phyloP scores from a whole-genome alignment of 1,284 basidiomycete genomes.

The Cutaneotrichosporon spelunceum region DNA sequence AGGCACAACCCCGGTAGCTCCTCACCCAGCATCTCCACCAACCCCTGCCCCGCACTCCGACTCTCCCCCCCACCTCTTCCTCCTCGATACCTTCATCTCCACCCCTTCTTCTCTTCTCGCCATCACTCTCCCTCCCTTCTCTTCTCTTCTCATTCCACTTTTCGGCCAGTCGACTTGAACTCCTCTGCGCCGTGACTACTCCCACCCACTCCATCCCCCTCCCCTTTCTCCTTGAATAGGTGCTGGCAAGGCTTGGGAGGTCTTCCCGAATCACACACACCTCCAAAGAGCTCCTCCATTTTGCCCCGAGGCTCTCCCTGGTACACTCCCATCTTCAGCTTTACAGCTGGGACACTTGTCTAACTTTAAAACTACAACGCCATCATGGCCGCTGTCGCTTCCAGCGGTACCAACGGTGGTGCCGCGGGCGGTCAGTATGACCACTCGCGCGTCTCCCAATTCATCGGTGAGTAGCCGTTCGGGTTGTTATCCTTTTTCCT shows the following conservation, averaged over 20 bases:
- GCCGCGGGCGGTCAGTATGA: slow-evolving; percentile 42
- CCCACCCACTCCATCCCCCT: not conserved
- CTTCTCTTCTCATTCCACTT: not conserved
- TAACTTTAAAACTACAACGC: slow-evolving; percentile 3
- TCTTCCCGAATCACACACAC: not conserved
- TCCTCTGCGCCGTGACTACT: slow-evolving; percentile 1
- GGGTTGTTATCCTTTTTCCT: not conserved
- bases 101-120: slow-evolving; percentile 9
- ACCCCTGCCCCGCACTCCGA: not conserved
- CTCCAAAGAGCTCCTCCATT: slow-evolving; percentile 8
- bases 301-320: slow-evolving; percentile 1
- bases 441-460: slow-evolving; percentile 71
- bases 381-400: slow-evolving; percentile 33
- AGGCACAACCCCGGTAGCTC: too few relatives aligned
- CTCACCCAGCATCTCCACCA: not conserved
- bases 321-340: not conserved
- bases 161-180: not conserved
- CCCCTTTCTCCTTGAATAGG: slow-evolving; percentile 2
- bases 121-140: slow-evolving; percentile 1
- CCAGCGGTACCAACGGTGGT: slow-evolving; percentile 26
- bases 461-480: slow-evolving; percentile 60
- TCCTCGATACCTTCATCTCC: slow-evolving; percentile 1
- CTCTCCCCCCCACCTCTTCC: not conserved
- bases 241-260: slow-evolving; percentile 2
- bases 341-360: not conserved